Percentiles rank a stretch among this genome's conserved stretches.
Evolutionary conservation across 805 yeast genomes (phyloP).

Genomic region (Yarrowia divulgata): DNA sequence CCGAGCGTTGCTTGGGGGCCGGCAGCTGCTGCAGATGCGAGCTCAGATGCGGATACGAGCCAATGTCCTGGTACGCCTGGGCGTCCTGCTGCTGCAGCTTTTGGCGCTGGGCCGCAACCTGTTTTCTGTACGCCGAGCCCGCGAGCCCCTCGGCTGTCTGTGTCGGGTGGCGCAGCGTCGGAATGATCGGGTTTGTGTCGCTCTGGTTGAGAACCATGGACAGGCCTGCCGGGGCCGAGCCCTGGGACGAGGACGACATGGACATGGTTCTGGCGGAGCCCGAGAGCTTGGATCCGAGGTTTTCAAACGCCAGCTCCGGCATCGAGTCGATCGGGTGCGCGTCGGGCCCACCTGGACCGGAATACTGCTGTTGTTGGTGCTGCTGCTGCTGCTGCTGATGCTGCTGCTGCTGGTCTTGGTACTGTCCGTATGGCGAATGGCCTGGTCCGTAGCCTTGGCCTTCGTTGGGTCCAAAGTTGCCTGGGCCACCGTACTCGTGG

Average conservation of each 20-base stretch:
- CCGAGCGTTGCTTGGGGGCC: slow-evolving; percentile 26
- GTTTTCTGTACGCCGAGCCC: slow-evolving; percentile 25
- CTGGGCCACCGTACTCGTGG: background rate
- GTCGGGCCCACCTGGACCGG: background rate
- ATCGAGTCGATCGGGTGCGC: slow-evolving; percentile 36
- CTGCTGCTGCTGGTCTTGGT: background rate
- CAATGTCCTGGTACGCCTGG: slow-evolving; percentile 35
- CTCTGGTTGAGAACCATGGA: slow-evolving; percentile 28
- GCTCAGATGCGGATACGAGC: slow-evolving; percentile 30
- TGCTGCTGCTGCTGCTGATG: background rate
- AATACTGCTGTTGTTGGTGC: background rate
- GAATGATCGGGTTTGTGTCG: slow-evolving; percentile 33
- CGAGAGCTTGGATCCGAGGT: slow-evolving; percentile 33
- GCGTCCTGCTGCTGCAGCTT: slow-evolving; percentile 31
- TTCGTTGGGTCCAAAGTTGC: slow-evolving; percentile 30
- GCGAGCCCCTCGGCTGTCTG: slow-evolving; percentile 24
- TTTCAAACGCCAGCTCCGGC: slow-evolving; percentile 35
- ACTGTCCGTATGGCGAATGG: slow-evolving; percentile 33
- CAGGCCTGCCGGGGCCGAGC: slow-evolving; percentile 14
- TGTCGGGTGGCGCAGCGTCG: slow-evolving; percentile 16
- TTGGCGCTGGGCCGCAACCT: slow-evolving; percentile 37
- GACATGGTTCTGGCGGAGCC: slow-evolving; percentile 30
- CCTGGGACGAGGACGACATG: slow-evolving; percentile 5
- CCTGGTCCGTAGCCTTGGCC: slow-evolving; percentile 21
- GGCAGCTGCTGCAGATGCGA: slow-evolving; percentile 23